These are phyloP conservation scores for Wallemia mellicola DNA, from an alignment of 1,284 basidiomycete species.

Conservation along the genomic window DNA sequence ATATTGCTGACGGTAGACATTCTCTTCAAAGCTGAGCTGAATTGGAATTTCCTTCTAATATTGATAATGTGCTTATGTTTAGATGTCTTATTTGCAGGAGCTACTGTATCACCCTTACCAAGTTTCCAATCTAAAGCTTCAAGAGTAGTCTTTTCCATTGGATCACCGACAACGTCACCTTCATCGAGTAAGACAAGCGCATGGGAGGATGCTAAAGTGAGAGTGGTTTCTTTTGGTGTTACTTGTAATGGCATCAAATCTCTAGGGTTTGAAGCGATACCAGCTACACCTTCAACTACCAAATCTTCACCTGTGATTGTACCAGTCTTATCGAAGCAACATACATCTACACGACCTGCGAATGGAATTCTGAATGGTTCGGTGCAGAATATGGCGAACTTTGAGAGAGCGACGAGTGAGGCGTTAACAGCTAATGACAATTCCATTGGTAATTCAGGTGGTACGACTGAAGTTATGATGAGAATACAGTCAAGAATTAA, in stretches of 20 bases:
- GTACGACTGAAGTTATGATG: conserved; percentile 82
- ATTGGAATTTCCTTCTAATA: conserved; percentile 73
- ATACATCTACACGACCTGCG: conserved; percentile 76
- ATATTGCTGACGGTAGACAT: conserved; percentile 73
- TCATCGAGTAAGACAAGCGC: conserved; percentile 79
- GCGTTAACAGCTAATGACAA: conserved; percentile 78
- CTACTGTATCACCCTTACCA: conserved; percentile 36
- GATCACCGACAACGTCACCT: conserved; percentile 74
- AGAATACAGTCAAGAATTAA: conserved; percentile 70
- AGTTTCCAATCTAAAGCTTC: conserved; percentile 76
- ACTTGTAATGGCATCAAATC: conserved; percentile 50
- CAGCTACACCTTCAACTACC: conserved; percentile 72
- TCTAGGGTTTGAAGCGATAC: conserved; percentile 30
- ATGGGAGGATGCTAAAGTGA: conserved; percentile 77
- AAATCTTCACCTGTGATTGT: conserved; percentile 83
- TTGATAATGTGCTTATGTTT: conserved; percentile 30
- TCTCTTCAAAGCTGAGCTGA: conserved; percentile 75
- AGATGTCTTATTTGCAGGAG: conserved; percentile 24
- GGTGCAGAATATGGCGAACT: conserved; percentile 85
- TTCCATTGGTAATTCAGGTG: conserved; percentile 88
- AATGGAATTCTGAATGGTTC: conserved; percentile 86
- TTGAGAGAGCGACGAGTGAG: conserved; percentile 67
- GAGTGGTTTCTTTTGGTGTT: conserved; percentile 42
- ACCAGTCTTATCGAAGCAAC: conserved; percentile 93
- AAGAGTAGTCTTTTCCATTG: conserved; percentile 94